phyloP scores from a whole-genome alignment of 2,329 filamentous ascomycete genomes.

The Elsinoe ampelina region DNA sequence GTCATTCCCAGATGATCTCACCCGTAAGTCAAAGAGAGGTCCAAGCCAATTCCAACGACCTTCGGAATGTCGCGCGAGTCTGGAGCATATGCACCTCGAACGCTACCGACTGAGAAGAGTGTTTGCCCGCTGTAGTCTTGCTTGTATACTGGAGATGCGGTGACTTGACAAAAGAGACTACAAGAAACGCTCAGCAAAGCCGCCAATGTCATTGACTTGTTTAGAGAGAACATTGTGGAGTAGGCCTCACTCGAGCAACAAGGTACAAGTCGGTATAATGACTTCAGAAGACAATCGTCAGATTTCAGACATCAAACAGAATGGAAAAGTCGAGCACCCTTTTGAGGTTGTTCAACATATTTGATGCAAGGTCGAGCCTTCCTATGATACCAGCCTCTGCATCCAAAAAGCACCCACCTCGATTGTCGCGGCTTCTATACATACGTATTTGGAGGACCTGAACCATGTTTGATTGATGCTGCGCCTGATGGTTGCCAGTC shows the following conservation, averaged over 20 bases:
- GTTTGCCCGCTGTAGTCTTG: background rate
- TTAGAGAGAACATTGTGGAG: background rate
- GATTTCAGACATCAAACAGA: background rate
- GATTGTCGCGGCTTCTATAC: background rate
- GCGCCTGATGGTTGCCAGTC: background rate
- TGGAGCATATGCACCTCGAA: background rate
- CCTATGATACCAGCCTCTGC: background rate
- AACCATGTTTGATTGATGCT: background rate
- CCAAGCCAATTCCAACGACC: background rate
- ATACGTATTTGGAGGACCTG: background rate
- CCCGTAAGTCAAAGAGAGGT: constrained; percentile 3
- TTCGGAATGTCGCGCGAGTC: background rate
- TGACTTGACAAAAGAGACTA: background rate
- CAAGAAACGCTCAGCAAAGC: background rate
- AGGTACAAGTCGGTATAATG: background rate
- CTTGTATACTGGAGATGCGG: background rate
- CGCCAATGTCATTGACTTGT: background rate
- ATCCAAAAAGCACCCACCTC: background rate
- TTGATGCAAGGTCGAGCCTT: background rate
- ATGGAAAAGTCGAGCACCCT: background rate
- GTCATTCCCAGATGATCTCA: background rate
- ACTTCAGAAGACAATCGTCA: background rate
- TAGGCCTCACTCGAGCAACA: background rate
- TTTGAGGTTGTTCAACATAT: background rate
- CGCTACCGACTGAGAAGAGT: background rate